Conservation (phyloP, 495 filamentous ascomycete species). For the Aspergillus sclerotioniger region DNA sequence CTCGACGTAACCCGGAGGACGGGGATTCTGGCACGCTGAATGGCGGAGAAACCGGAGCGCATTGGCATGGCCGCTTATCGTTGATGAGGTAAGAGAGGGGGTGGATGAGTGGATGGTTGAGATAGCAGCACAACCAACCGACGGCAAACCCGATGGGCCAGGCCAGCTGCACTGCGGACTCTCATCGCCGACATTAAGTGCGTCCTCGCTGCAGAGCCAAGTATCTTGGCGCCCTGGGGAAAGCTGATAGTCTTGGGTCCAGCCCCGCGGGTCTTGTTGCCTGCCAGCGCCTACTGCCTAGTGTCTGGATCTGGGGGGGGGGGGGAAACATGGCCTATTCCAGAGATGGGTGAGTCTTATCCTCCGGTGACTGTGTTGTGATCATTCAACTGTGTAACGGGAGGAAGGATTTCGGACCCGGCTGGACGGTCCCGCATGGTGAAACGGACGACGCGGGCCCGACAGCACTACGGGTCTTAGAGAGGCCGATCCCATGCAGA, state of each 20-base stretch:
- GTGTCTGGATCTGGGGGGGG: not conserved
- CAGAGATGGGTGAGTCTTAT: too few species aligned
- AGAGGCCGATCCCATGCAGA: too few species aligned
- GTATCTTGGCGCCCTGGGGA: constrained; percentile 1
- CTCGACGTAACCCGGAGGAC: not conserved
- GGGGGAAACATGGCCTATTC: too few species aligned
- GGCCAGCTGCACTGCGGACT: not conserved
- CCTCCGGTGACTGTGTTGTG: too few species aligned
- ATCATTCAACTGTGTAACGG: too few species aligned
- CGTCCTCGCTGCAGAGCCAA: not conserved
- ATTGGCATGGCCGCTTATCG: not conserved
- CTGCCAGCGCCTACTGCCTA: not conserved
- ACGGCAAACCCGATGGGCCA: not conserved
- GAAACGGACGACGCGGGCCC: too few species aligned
- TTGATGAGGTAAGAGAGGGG: constrained; percentile 1
- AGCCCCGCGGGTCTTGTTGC: not conserved
- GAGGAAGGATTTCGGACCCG: too few species aligned
- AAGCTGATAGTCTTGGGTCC: not conserved
- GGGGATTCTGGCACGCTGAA: not conserved
- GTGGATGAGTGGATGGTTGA: not conserved
- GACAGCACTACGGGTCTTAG: too few species aligned
- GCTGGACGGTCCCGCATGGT: too few species aligned
- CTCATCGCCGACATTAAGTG: constrained; percentile 6
- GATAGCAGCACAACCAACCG: not conserved
- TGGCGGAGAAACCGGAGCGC: constrained; percentile 4